Evolutionary conservation across 768 basidiomycete genomes (phyloP), one percentile per base, ranked within the genome.

Genomic region (Tulasnella sp.): DNA sequence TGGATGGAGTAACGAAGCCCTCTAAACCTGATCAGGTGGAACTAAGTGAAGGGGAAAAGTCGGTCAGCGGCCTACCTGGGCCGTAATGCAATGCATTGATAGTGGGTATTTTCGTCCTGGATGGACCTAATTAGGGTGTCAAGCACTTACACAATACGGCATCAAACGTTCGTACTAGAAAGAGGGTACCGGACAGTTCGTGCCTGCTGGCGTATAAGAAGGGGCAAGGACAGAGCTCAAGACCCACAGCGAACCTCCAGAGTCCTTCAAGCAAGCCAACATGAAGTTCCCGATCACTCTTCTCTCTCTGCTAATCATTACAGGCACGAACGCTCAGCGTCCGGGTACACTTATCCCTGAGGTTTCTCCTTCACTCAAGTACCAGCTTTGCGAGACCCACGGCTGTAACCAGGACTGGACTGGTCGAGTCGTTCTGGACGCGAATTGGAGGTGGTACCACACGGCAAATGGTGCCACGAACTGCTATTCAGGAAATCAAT

Each of bases 311-410:
- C 82, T 84, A 79, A 78, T 84, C 80, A 84, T 89, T 52, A 52
- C 73, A 85, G 21, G 87, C 79, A 89, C 83, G 21, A 85, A 84
- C 80, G 89, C 85, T 81, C 89, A 90, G 82, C 89, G 89, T 79
- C 86, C 87, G 75, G 89, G 89, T 81, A 89, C 88, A 10, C 81
- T 44, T 14, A 44, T 44, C 16, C 42, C 42, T 10, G 42, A 44
- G 14, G 42, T 44, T 14, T 14, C 8, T 12, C 42, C 42, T 8
- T 7, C 42, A 9, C 42, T 44, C 42, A 82, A 87, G 58, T 87
- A 85, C 83, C 85, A 88, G 83, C 85, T 87, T 78, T 90, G 89
- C 84, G 87, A 89, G 5, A 27, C 2, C 73, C 52, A 52, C 52
- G 52, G 52, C 21, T 52, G 52, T 10, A 5, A 9, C 8, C 36